Conservation (phyloP, 768 basidiomycete genomes). For the Hericium alpestre region DNA sequence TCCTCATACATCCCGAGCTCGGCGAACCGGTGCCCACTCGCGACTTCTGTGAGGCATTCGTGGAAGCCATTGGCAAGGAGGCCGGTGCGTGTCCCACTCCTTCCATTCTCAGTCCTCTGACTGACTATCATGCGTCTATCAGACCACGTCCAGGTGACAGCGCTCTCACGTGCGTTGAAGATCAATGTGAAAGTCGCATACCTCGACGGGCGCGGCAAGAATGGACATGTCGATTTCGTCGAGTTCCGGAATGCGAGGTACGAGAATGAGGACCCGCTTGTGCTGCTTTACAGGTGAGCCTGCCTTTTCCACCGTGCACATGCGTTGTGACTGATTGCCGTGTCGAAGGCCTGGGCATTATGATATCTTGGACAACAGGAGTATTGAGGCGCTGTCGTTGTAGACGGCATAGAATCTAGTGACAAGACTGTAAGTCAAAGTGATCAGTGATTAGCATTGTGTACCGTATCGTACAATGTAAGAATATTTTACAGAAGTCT, state of each 20-base stretch:
- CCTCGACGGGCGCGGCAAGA: slow-evolving; percentile 50
- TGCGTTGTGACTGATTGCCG: slow-evolving; percentile 1
- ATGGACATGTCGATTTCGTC: slow-evolving; percentile 55
- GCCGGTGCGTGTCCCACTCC: slow-evolving; percentile 37
- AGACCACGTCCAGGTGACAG: slow-evolving; percentile 80
- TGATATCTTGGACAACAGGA: slow-evolving; percentile 48
- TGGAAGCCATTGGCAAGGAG: slow-evolving; percentile 70
- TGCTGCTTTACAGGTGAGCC: slow-evolving; percentile 65
- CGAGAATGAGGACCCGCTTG: slow-evolving; percentile 39
- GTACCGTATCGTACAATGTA: too few relatives aligned
- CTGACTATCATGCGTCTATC: not conserved
- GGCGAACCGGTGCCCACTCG: slow-evolving; percentile 43
- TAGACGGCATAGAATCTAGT: not conserved
- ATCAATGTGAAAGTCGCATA: slow-evolving; percentile 70
- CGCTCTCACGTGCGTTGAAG: slow-evolving; percentile 56
- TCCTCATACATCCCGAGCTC: slow-evolving; percentile 70
- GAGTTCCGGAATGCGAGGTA: slow-evolving; percentile 45
- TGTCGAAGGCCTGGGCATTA: slow-evolving; percentile 72
- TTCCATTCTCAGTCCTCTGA: not conserved
- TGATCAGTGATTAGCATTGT: too few relatives aligned
- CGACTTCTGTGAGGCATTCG: slow-evolving; percentile 67
- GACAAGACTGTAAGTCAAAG: too few relatives aligned
- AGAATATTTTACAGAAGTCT: too few relatives aligned
- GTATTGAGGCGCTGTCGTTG: slow-evolving; percentile 14
- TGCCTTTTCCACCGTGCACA: too few relatives aligned